These are phyloP conservation scores for Rubia balearica DNA, from an alignment of 305 asterid species.

Conservation along the genomic window DNA sequence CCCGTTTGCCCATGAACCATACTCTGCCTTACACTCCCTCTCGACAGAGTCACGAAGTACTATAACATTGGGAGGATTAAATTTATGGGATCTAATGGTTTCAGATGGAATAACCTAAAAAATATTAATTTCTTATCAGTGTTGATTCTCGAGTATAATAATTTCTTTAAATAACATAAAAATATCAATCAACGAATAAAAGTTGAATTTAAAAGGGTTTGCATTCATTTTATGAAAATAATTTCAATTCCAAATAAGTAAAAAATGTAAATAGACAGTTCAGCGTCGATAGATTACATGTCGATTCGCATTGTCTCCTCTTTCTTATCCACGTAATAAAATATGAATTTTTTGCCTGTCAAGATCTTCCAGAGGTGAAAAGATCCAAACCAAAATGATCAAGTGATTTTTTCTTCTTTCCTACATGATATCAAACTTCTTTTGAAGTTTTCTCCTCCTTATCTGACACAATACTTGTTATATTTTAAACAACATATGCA, in stretches of 20 bases:
- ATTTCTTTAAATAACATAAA: too few relatives aligned
- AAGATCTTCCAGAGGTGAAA: too few relatives aligned
- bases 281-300: background rate
- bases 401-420: background rate
- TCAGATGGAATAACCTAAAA: background rate
- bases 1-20: background rate
- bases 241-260: too few relatives aligned
- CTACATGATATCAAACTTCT: background rate
- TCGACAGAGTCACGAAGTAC: background rate
- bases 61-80: background rate
- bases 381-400: background rate
- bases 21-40: background rate
- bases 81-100: background rate
- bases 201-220: too few relatives aligned
- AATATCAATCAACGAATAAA: too few relatives aligned
- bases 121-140: background rate
- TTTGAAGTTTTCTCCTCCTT: background rate
- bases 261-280: too few relatives aligned
- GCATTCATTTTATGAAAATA: too few relatives aligned
- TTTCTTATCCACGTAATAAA: background rate
- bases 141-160: background rate
- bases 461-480: background rate
- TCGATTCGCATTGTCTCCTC: background rate
- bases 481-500: too few relatives aligned
- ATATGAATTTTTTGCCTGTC: too few relatives aligned